Evolutionary conservation across 306 rosid species (phyloP).

Genomic region (Fragaria nilgerrensis): DNA sequence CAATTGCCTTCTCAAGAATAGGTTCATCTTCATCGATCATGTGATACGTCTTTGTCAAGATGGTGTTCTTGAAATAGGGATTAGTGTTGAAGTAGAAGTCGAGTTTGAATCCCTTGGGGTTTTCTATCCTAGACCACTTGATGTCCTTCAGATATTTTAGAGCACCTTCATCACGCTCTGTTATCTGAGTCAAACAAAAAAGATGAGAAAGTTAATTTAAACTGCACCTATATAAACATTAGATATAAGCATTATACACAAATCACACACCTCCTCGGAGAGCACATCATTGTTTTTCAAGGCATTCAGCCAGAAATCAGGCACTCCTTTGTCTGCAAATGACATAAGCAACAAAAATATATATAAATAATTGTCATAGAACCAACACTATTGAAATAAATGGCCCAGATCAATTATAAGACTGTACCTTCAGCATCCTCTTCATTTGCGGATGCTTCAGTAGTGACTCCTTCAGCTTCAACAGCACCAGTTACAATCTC

Average conservation of each 20-base stretch:
- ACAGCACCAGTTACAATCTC: slow-evolving; percentile 72
- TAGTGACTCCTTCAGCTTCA: slow-evolving; percentile 60
- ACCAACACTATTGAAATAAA: not conserved
- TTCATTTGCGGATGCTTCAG: slow-evolving; percentile 36
- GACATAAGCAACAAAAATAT: slow-evolving; percentile 1
- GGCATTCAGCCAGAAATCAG: slow-evolving; percentile 87
- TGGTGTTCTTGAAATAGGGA: slow-evolving; percentile 68
- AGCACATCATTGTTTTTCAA: slow-evolving; percentile 87
- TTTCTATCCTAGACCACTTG: slow-evolving; percentile 78
- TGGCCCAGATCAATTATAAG: not conserved
- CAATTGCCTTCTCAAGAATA: slow-evolving; percentile 82
- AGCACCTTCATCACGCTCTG: slow-evolving; percentile 93
- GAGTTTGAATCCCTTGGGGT: slow-evolving; percentile 85
- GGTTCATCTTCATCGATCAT: slow-evolving; percentile 95
- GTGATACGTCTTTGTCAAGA: slow-evolving; percentile 80
- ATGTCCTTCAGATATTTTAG: slow-evolving; percentile 76
- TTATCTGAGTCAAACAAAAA: slow-evolving; percentile 43
- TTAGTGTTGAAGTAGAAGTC: slow-evolving; percentile 79
- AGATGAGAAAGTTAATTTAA: slow-evolving; percentile 1
- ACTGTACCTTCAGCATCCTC: slow-evolving; percentile 51
- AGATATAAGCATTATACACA: not conserved
- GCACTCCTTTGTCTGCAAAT: slow-evolving; percentile 76
- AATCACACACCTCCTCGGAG: slow-evolving; percentile 70
- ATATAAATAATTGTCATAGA: not conserved
- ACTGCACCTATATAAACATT: slow-evolving; percentile 1